Evolutionary conservation across 169 alveolate genomes (phyloP).

Genomic region (Blepharisma undulans): DNA sequence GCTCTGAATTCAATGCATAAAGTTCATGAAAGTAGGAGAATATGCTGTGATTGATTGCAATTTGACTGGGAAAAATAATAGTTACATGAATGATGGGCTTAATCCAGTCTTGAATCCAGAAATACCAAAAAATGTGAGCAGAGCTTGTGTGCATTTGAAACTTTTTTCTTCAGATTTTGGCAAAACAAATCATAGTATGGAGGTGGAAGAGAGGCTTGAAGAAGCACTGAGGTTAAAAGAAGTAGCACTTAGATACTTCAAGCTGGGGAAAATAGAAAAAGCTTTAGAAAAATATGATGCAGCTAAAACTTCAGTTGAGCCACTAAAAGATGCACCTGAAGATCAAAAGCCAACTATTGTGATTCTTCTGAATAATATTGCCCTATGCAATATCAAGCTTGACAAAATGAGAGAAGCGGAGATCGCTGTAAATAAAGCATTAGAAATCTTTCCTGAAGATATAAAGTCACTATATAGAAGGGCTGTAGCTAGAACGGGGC

Average conservation of each 20-base stretch:
- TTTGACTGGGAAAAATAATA: background rate
- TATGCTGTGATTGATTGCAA: background rate
- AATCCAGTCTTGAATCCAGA: slow-evolving; percentile 1
- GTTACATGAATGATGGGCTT: slow-evolving; percentile 18
- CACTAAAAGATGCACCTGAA: slow-evolving; percentile 7
- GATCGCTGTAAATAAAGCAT: background rate
- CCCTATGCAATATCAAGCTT: background rate
- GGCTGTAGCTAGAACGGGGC: slow-evolving; percentile 12
- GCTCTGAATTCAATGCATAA: background rate
- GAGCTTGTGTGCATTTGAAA: background rate
- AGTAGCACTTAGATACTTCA: slow-evolving; percentile 4
- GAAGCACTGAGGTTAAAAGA: slow-evolving; percentile 29
- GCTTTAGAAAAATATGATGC: slow-evolving; percentile 34
- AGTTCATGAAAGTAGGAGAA: background rate
- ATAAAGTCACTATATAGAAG: slow-evolving; percentile 20
- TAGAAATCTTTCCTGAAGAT: slow-evolving; percentile 8
- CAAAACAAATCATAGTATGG: slow-evolving; percentile 2
- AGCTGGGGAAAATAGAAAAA: background rate
- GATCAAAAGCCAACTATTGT: background rate
- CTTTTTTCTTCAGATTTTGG: slow-evolving; percentile 29
- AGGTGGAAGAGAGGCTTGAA: background rate
- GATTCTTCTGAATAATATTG: background rate
- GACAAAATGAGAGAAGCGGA: slow-evolving; percentile 30
- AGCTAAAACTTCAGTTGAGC: slow-evolving; percentile 5
- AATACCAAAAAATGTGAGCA: background rate